phyloP scores from a whole-genome alignment of 768 basidiomycete genomes.

The Auricularia cornea region DNA sequence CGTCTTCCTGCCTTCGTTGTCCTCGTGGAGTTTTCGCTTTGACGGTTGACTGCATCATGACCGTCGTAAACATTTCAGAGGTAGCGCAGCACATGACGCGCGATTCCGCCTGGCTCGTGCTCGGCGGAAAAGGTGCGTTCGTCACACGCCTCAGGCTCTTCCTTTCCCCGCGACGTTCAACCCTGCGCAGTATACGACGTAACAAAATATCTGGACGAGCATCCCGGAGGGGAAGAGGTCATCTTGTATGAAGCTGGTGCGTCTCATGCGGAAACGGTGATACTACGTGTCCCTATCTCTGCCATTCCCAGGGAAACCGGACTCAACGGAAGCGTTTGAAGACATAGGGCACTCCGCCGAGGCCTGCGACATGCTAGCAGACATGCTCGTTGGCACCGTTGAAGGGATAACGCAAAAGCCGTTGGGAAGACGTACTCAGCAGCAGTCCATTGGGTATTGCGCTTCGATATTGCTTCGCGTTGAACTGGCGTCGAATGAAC shows the following conservation, averaged over 20 bases:
- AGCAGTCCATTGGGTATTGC: too few relatives aligned
- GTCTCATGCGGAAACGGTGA: neutral
- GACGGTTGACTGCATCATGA: neutral
- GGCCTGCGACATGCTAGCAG: constrained; percentile 31
- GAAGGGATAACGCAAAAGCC: constrained; percentile 15
- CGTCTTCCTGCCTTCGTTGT: too few relatives aligned
- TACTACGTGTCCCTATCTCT: neutral
- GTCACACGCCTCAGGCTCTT: neutral
- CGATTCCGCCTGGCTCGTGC: constrained; percentile 32
- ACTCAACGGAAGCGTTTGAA: constrained; percentile 44
- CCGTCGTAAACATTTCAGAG: constrained; percentile 5
- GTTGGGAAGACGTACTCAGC: neutral
- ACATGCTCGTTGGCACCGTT: constrained; percentile 35
- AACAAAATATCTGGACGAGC: constrained; percentile 36
- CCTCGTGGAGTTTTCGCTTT: too few relatives aligned
- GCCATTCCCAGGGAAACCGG: constrained; percentile 22
- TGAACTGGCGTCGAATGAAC: neutral
- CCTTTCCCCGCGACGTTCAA: neutral
- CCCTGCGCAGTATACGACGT: constrained; percentile 31
- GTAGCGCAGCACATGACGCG: constrained; percentile 28
- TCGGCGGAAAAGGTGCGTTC: constrained; percentile 30
- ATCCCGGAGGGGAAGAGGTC: constrained; percentile 42
- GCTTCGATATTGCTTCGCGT: too few relatives aligned
- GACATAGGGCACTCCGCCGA: constrained; percentile 45
- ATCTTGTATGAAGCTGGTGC: constrained; percentile 34